Percentiles rank a stretch among this genome's conserved stretches.
These are phyloP conservation scores for Corymbia maculata DNA, from an alignment of 345 rosid genomes.

Conservation along the genomic window DNA sequence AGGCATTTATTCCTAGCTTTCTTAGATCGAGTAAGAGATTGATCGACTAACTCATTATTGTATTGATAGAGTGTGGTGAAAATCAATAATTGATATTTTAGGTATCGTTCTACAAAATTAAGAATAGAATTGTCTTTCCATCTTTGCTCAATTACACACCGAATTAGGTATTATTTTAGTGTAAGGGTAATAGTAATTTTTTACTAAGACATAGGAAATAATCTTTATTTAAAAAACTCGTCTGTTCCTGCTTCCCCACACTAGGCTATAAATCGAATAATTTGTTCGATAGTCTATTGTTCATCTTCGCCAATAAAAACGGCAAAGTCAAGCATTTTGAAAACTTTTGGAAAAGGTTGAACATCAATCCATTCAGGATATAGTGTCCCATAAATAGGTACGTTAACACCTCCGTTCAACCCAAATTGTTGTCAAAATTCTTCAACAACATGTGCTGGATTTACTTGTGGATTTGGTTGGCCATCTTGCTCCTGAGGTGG, in stretches of 20 bases:
- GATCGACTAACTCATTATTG: not conserved
- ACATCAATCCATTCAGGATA: too few relatives aligned
- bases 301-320: not conserved
- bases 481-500: not conserved
- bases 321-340: not conserved
- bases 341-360: not conserved
- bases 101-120: not conserved
- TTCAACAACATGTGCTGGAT: not conserved
- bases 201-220: not conserved
- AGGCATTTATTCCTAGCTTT: not conserved
- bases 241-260: not conserved
- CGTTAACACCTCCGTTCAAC: not conserved
- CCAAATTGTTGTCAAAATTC: fast-evolving
- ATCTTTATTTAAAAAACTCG: not conserved
- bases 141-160: not conserved
- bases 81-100: not conserved
- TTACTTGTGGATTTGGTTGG: not conserved
- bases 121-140: not conserved
- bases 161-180: not conserved
- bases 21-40: not conserved
- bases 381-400: not conserved
- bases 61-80: not conserved
- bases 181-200: not conserved
- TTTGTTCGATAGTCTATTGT: not conserved
- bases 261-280: not conserved